Evolutionary conservation across 106 monocot genomes (phyloP), one percentile per base, ranked within the genome.

Genomic region (Apostasia shenzhenica): DNA sequence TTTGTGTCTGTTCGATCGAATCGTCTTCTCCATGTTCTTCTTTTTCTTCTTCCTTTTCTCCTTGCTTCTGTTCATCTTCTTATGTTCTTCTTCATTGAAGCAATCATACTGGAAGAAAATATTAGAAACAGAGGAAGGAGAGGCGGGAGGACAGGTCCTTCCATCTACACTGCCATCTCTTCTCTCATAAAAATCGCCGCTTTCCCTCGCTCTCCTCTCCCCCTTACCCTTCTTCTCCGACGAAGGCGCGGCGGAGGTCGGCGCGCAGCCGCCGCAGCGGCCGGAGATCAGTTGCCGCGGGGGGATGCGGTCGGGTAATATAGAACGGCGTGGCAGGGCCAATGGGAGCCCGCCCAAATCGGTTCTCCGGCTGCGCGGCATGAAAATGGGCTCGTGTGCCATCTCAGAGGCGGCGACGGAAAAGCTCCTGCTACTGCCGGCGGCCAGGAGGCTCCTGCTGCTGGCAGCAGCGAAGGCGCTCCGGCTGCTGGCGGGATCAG

Each of bases 1-100:
- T 14, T 85, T 80, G 48, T 89, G 78, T 7, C 71, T 41, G 54
- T 80, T 82, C 3, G 80, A 66, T 42, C 59, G 14, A 2, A 82
- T 56, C 75, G 60, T 79, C 72, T 55, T 56, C 67, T 61, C 74
- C 67, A 38, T 62, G 38, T 49, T 65, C 46, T 14, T 14, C 46
- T 4, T 63, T 46, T 26, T 48, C 65, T 45, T 65, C 65, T 65
- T 65, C 65, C 48, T 65, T 48, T 48, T 65, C 47, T 61, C 54
- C 52, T 26, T 26, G 26, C 26, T 26, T 26, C n/a, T 67, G 39
- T 67, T 67, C 3, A 1, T 40, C 67, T 52, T 56, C 56, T n/a
- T 10, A 5, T 4, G 4, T 13, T 69, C 55, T 69, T 39, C 56
- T 43, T 43, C 69, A 49, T 69, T 56, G 45, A 56, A 40, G 39